Base-by-base conservation (phyloP, 2,329 filamentous ascomycete genomes). In the Colletotrichum shisoi region DNA sequence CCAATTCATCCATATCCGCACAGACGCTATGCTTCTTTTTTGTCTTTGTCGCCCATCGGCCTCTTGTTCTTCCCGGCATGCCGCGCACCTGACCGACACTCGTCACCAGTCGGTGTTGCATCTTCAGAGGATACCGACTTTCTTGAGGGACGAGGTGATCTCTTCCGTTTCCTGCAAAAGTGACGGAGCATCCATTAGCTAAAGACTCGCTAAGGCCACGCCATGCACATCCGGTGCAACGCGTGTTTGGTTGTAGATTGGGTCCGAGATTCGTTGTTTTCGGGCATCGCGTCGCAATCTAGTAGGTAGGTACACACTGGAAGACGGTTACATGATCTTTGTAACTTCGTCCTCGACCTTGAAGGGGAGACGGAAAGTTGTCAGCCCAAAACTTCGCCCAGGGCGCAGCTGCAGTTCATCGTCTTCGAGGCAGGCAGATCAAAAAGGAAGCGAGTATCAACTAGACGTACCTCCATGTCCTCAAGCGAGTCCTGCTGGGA, bases 401-500 rank as follows among this genome's bases (percentile, higher is more conserved):
- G 60, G 65, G 49, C 62, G 54, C 65, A 68, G 61, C 54, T 60
- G 49, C 53, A 60, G 40, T 52, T 56, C 56, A 17, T 52, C 31
- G 44, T 53, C 39, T 57, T 24, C 42, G 56, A 68, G 62, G 24
- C 40, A 44, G 40, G 44, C 15, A 48, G 11, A 48, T 44, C 15
- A 45, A 54, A 15, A 42, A 34, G 39, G 44, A 58, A 24, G n/a
- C 45, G 39, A 46, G 34, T 53, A 45, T 39, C 39, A 48, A 39
- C 39, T 19, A 62, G 61, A 89, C 92, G 88, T 81, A 99, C 95
- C 93, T 99, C 95, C 90, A 98, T 97, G 76, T 99, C 95, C 82
- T 99, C 95, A 63, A 99, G 84, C 68, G 94, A 96, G 80, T 99
- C 95, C 80, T 99, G 94, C 77, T 98, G 95, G 64, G 92, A 92